Percentiles rank a stretch among this genome's conserved stretches.
phyloP scores from a whole-genome alignment of 1,284 basidiomycete genomes.

The Bjerkandera adusta region DNA sequence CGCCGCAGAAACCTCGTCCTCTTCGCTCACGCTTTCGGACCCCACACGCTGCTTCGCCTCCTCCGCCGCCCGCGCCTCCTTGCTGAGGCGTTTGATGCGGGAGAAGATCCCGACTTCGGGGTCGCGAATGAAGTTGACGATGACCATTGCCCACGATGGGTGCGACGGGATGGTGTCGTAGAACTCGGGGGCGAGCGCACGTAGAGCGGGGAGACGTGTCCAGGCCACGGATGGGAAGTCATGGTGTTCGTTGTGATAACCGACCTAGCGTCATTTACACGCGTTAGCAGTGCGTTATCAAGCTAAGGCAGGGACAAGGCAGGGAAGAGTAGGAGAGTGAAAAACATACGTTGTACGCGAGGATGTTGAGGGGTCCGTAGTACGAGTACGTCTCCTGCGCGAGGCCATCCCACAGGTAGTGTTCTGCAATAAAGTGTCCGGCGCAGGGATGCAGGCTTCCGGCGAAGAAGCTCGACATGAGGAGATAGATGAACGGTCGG shows the following conservation, averaged over 20 bases:
- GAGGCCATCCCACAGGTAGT: slow-evolving; percentile 90
- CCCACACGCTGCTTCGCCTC: background rate
- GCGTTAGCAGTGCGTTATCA: too few relatives aligned
- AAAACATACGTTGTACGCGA: slow-evolving; percentile 88
- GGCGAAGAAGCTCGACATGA: slow-evolving; percentile 91
- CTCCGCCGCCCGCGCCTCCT: slow-evolving; percentile 17
- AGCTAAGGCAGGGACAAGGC: slow-evolving; percentile 4
- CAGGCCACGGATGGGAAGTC: slow-evolving; percentile 97
- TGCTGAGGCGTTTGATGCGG: slow-evolving; percentile 32
- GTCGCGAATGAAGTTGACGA: slow-evolving; percentile 91
- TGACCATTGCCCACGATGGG: slow-evolving; percentile 93
- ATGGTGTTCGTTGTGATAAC: slow-evolving; percentile 99
- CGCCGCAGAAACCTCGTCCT: background rate
- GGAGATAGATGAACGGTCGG: slow-evolving; percentile 77
- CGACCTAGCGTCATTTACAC: slow-evolving; percentile 75
- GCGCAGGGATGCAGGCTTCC: slow-evolving; percentile 94
- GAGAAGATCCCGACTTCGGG: slow-evolving; percentile 66
- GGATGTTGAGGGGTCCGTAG: slow-evolving; percentile 87
- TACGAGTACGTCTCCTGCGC: slow-evolving; percentile 97
- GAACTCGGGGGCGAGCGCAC: slow-evolving; percentile 86
- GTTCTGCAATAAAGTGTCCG: slow-evolving; percentile 97
- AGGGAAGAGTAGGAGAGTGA: background rate
- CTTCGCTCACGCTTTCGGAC: background rate
- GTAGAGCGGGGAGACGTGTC: slow-evolving; percentile 89
- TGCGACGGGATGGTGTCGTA: slow-evolving; percentile 90